Evolutionary conservation across 2,329 filamentous ascomycete species (phyloP), one percentile per base, ranked within the genome.

Genomic region (Neodidymelliopsis sp.): DNA sequence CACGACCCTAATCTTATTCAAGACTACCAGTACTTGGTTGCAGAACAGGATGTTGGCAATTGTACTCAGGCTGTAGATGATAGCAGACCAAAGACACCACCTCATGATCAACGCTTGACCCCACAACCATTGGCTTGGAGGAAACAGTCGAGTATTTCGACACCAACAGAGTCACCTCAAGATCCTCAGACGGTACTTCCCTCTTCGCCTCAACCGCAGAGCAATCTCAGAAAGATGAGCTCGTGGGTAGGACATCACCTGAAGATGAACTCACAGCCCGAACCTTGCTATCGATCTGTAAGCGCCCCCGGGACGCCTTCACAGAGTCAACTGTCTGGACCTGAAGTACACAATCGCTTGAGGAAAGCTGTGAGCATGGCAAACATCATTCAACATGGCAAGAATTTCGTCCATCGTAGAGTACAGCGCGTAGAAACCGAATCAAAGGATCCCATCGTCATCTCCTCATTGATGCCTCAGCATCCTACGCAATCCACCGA

Each of bases 1-100:
- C n/a, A n/a, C n/a, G n/a, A n/a, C n/a, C n/a, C n/a, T n/a, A 63
- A 59, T 39, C 64, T 67, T 33, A 62, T 59, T 10, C 63, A 69
- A 44, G 68, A 69, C 13, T 70, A 69, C 25, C 67, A 70, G 30
- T 48, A 62, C 23, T 45, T 65, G 4, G 40, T 70, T 6, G 53
- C 54, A 11, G 58, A 66, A 19, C 60, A 62, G 27, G 66, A 66
- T 33, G 53, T 61, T n/a, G 54, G 60, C 28, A 38, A 25, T 4
- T 24, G 24, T 15, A 9, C 16, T n/a, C 18, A 13, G 12, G 4
- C 45, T 37, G 50, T 35, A 15, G 48, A 40, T 22, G 6, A 7
- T 15, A 7, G 6, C n/a, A 6, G 10, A 22, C 27, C 35, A 6
- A 40, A 28, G 12, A 5, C 38, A 18, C 47, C 33, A 10, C 42